Evolutionary conservation across 805 yeast species (phyloP).

Genomic region (Teunomyces gatunensis): DNA sequence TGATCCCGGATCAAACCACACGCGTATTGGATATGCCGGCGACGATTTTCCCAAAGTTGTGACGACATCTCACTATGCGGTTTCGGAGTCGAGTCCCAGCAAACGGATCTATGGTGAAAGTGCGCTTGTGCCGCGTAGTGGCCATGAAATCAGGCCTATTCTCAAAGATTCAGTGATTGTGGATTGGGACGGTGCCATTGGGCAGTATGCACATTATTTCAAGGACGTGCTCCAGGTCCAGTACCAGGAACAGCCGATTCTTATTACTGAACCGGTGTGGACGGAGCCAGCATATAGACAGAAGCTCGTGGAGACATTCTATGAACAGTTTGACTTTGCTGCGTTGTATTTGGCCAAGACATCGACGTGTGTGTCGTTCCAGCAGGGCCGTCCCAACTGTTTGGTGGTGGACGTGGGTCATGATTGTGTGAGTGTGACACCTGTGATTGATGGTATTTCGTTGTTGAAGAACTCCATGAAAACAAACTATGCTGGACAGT

Average conservation of each 20-base stretch:
- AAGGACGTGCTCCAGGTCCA: slow-evolving; percentile 49
- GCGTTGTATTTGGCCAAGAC: slow-evolving; percentile 79
- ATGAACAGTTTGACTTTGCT: slow-evolving; percentile 69
- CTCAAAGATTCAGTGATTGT: slow-evolving; percentile 58
- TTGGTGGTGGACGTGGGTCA: slow-evolving; percentile 85
- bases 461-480: slow-evolving; percentile 65
- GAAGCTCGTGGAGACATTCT: slow-evolving; percentile 66
- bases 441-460: slow-evolving; percentile 79
- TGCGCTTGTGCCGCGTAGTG: slow-evolving; percentile 49
- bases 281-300: slow-evolving; percentile 63
- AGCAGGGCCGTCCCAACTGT: slow-evolving; percentile 84
- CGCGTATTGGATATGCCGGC: slow-evolving; percentile 90
- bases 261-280: slow-evolving; percentile 89
- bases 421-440: slow-evolving; percentile 72
- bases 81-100: slow-evolving; percentile 31
- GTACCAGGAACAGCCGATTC: slow-evolving; percentile 66
- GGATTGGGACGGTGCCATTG: slow-evolving; percentile 86
- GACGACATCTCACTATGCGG: slow-evolving; percentile 65
- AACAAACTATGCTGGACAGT: slow-evolving; percentile 74
- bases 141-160: slow-evolving; percentile 53
- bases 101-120: slow-evolving; percentile 38
- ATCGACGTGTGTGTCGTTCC: slow-evolving; percentile 87
- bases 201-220: slow-evolving; percentile 67
- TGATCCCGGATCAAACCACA: slow-evolving; percentile 84
- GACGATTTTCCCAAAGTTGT: slow-evolving; percentile 81